A percentile compares a stretch with the other conserved stretches of the same genome.
phyloP scores from a whole-genome alignment of 805 yeast species.

The Starmerella khaoyaiensis region DNA sequence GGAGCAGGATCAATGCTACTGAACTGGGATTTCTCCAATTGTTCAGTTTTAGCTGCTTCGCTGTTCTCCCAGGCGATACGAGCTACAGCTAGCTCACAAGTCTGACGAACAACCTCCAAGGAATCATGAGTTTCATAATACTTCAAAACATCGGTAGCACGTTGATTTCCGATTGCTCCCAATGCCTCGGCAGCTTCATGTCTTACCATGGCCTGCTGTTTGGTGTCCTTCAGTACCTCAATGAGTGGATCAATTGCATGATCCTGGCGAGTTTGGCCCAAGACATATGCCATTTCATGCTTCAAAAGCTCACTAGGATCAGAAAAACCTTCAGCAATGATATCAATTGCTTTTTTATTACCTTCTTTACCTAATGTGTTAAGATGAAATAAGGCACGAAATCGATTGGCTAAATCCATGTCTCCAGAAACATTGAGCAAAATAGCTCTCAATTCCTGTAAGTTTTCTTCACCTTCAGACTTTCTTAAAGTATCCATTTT shows the following conservation, averaged over 20 bases:
- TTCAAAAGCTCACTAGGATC: constrained; percentile 81
- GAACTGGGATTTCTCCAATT: constrained; percentile 61
- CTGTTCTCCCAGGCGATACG: constrained; percentile 88
- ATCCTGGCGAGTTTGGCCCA: constrained; percentile 86
- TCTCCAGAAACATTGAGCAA: constrained; percentile 37
- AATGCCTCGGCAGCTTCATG: constrained; percentile 99
- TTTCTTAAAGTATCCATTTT: constrained; percentile 23
- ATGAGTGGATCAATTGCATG: constrained; percentile 65
- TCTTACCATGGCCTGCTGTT: constrained; percentile 84
- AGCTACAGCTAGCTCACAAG: constrained; percentile 93
- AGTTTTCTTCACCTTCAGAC: constrained; percentile 21
- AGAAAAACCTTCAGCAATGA: constrained; percentile 70
- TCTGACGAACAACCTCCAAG: constrained; percentile 77
- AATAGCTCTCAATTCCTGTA: constrained; percentile 19
- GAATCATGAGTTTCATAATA: constrained; percentile 63
- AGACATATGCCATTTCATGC: constrained; percentile 94
- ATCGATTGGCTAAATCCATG: constrained; percentile 68
- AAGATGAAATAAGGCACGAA: constrained; percentile 85
- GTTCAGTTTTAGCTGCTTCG: constrained; percentile 50
- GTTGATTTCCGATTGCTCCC: constrained; percentile 83
- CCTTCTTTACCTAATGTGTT: constrained; percentile 77
- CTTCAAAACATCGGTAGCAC: constrained; percentile 52
- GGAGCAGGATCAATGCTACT: constrained; percentile 97
- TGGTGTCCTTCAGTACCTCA: constrained; percentile 47
- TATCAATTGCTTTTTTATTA: constrained; percentile 51